Percentiles rank a stretch among this genome's conserved stretches.
Evolutionary conservation across 169 alveolate species (phyloP).

Genomic region (Neospora caninum): DNA sequence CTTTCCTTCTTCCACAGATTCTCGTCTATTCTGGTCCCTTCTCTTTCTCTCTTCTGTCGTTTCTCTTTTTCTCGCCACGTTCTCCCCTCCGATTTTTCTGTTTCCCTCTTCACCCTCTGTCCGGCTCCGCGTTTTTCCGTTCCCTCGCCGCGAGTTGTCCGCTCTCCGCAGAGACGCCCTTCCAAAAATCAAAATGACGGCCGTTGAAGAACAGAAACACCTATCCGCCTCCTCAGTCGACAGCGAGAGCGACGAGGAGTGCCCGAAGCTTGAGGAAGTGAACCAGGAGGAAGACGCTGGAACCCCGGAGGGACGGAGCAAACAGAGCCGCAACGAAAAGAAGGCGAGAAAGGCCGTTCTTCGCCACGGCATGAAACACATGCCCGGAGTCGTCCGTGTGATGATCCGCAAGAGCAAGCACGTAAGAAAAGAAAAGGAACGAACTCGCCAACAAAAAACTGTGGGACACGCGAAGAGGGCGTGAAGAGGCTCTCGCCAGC

Average conservation of each 20-base stretch:
- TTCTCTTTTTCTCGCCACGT: background rate
- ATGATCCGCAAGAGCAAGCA: conserved; percentile 92
- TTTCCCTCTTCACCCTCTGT: no score
- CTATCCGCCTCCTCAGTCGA: conserved; percentile 46
- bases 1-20: no score
- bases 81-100: background rate
- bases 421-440: conserved; percentile 23
- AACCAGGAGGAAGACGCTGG: background rate
- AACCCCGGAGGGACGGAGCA: conserved; percentile 34
- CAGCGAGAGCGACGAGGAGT: conserved; percentile 50
- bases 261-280: conserved; percentile 27
- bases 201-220: conserved; percentile 38
- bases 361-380: conserved; percentile 92
- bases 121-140: background rate
- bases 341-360: conserved; percentile 93
- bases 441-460: no score
- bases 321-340: conserved; percentile 93
- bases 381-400: conserved; percentile 91
- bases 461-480: background rate
- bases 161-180: no score
- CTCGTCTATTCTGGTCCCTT: no score
- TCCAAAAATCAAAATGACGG: background rate
- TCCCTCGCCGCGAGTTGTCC: background rate
- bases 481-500: background rate
- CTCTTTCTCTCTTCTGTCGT: no score